phyloP scores from a whole-genome alignment of 306 rosid species.

The Hippophae gyantsensis region DNA sequence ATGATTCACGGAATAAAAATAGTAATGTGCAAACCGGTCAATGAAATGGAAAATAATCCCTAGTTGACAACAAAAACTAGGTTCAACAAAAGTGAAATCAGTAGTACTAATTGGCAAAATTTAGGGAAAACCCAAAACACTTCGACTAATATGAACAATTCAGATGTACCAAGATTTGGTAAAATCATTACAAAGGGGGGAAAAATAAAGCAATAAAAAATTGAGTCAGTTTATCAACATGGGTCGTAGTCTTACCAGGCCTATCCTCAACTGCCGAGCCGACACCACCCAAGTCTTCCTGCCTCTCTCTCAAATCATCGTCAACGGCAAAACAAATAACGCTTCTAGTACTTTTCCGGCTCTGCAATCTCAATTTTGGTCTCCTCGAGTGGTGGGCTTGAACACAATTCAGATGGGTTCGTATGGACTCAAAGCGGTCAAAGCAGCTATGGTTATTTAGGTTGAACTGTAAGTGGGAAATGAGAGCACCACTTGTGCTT shows the following conservation, averaged over 20 bases:
- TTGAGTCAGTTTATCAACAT: neutral
- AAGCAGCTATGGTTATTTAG: conserved; percentile 15
- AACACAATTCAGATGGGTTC: conserved; percentile 21
- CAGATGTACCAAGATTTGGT: too few relatives aligned
- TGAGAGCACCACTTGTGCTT: conserved; percentile 32
- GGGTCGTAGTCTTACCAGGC: conserved; percentile 32
- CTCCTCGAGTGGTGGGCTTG: conserved; percentile 26
- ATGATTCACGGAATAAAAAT: too few relatives aligned
- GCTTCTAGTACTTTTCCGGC: neutral
- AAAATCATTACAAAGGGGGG: too few relatives aligned
- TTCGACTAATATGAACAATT: too few relatives aligned
- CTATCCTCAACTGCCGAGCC: conserved; percentile 63
- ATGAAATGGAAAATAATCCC: too few relatives aligned
- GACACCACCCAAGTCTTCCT: conserved; percentile 34
- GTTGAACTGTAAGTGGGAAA: conserved; percentile 37
- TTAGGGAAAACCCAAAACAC: too few relatives aligned
- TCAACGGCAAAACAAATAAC: conserved; percentile 62
- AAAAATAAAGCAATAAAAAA: too few relatives aligned
- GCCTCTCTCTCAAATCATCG: conserved; percentile 52
- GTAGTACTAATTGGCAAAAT: too few relatives aligned
- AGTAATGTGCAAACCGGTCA: too few relatives aligned
- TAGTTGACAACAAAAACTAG: too few relatives aligned
- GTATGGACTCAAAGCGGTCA: conserved; percentile 23
- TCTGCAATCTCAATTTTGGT: conserved; percentile 17
- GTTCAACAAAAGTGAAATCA: too few relatives aligned